phyloP scores from a whole-genome alignment of 2,329 filamentous ascomycete genomes.

The Fusarium proliferatum region DNA sequence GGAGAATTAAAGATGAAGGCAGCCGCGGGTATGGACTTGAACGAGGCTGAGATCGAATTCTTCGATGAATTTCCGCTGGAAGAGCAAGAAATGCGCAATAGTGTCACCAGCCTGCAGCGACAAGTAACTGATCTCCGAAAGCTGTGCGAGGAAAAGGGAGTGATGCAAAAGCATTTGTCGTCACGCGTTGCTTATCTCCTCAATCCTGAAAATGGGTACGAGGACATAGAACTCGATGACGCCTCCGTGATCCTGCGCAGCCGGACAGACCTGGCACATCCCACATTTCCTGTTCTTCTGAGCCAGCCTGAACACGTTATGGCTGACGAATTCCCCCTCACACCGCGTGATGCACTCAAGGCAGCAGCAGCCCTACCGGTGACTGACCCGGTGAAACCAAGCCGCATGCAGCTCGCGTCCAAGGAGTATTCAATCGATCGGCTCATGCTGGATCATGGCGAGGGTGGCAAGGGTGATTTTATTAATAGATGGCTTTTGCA shows the following conservation, averaged over 20 bases:
- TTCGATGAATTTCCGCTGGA: constrained; percentile 55
- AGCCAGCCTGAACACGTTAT: constrained; percentile 61
- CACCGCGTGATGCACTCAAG: constrained; percentile 55
- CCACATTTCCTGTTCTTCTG: constrained; percentile 58
- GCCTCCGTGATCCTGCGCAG: constrained; percentile 37
- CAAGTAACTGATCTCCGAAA: constrained; percentile 51
- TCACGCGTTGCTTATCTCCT: constrained; percentile 54
- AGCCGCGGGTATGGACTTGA: constrained; percentile 43
- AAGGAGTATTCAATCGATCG: constrained; percentile 62
- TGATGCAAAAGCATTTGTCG: constrained; percentile 57
- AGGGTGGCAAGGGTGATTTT: constrained; percentile 56
- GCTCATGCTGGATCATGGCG: constrained; percentile 52
- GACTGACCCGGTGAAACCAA: constrained; percentile 49
- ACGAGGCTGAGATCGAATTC: constrained; percentile 57
- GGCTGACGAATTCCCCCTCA: constrained; percentile 51
- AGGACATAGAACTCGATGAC: constrained; percentile 57
- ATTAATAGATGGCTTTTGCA: constrained; percentile 65
- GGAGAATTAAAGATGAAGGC: constrained; percentile 52
- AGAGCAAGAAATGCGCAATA: constrained; percentile 48
- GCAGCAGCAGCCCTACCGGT: constrained; percentile 52
- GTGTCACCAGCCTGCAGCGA: constrained; percentile 49
- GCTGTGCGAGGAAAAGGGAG: constrained; percentile 55
- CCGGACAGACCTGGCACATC: constrained; percentile 51
- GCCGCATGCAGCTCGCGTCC: constrained; percentile 53
- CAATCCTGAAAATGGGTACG: constrained; percentile 50